Base-by-base conservation (phyloP, 148 eudicot species). In the Salicornia ramosissima region DNA sequence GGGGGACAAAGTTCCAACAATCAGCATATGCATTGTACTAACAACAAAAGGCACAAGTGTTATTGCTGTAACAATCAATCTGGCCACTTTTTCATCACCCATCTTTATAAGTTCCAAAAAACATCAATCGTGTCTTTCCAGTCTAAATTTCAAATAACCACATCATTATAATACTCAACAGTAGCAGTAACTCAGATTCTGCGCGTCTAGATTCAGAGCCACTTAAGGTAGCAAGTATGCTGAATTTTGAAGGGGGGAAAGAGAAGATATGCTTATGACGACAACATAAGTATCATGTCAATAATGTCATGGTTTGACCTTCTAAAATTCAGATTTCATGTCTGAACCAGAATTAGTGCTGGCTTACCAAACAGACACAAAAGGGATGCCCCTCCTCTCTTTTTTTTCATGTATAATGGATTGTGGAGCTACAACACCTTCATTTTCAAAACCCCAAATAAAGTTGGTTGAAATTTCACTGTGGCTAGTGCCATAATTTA, bases 271-370 rank as follows among this genome's bases (percentile, higher is more conserved):
- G 3, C 53, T 5, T 45, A 46, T 16, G n/a, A 42, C 50, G n/a
- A 33, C 19, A 63, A 30, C 50, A 62, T 24, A 63, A 10, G 46
- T 63, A 63, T 63, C 31, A 14, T 42, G 57, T 40, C n/a, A 26
- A 64, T 62, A 25, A 57, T 25, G 12, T 39, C 64, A 55, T 39
- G 24, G 43, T 51, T 51, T 68, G 61, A 68, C 61, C 2, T 61
- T 39, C 34, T 31, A 28, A 45, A 15, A 49, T 46, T 46, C 21
- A 33, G 1, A 31, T 33, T 58, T 67, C 15, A 25, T 30, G 56
- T 62, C 8, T 65, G 65, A 29, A 45, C 74, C 79, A 76, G 24
- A 57, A 10, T 71, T 47, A 65, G 79, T 76, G 79, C 67, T 65
- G 30, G 19, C 63, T 76, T 49, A 56, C 60, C 79, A 49, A 72